Evolutionary conservation across 2,329 filamentous ascomycete genomes (phyloP).

Genomic region (Sodiomyces alkalinus): DNA sequence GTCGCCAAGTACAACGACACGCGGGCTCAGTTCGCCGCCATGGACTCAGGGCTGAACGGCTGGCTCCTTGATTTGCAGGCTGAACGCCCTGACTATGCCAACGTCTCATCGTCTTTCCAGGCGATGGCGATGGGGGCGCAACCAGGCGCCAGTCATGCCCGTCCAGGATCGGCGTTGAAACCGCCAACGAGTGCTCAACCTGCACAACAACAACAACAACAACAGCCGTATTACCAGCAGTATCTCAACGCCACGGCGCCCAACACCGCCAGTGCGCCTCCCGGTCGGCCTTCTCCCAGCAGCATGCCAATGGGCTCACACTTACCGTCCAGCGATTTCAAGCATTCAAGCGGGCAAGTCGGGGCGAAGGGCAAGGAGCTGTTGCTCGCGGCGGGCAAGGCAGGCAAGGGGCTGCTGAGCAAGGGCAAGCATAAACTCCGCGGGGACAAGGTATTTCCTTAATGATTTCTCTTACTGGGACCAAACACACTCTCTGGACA

Average conservation of each 20-base stretch:
- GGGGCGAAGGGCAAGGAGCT: slow-evolving; percentile 80
- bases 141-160: background rate
- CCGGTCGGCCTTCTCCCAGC: slow-evolving; percentile 14
- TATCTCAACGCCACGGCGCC: slow-evolving; percentile 33
- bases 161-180: slow-evolving; percentile 1
- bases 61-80: slow-evolving; percentile 35
- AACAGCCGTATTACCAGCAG: slow-evolving; percentile 41
- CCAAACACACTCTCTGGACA: slow-evolving; percentile 7
- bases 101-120: slow-evolving; percentile 17
- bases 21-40: slow-evolving; percentile 51
- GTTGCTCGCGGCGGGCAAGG: slow-evolving; percentile 72
- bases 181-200: background rate
- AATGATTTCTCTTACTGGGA: slow-evolving; percentile 21
- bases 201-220: slow-evolving; percentile 19
- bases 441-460: slow-evolving; percentile 79
- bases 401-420: slow-evolving; percentile 79
- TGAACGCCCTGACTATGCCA: slow-evolving; percentile 32
- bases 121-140: slow-evolving; percentile 1
- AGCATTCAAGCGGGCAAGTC: slow-evolving; percentile 45
- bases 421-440: slow-evolving; percentile 79
- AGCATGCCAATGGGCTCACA: slow-evolving; percentile 23
- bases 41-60: slow-evolving; percentile 57
- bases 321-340: slow-evolving; percentile 28
- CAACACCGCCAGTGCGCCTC: slow-evolving; percentile 15
- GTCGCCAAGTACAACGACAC: slow-evolving; percentile 61